Conservation (phyloP, 768 basidiomycete species). For the Clathrus columnatus region DNA sequence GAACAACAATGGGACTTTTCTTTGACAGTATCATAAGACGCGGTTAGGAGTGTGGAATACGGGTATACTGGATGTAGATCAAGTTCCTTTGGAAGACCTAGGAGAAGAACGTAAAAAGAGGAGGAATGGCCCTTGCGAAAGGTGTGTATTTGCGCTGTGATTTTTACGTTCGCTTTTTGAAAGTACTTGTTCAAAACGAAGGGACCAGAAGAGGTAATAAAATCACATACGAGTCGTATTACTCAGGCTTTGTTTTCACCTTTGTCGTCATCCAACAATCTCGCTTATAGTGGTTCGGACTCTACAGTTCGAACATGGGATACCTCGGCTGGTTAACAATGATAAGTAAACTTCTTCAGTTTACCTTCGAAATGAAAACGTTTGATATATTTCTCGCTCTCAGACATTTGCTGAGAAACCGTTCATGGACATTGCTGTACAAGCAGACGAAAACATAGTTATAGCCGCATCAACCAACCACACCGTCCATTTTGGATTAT, state of each 20-base stretch:
- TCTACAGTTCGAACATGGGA: conserved; percentile 90
- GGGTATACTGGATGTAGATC: conserved; percentile 49
- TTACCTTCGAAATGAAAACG: neutral
- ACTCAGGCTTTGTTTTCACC: conserved; percentile 57
- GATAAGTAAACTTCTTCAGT: conserved; percentile 33
- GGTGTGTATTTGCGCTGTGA: conserved; percentile 16
- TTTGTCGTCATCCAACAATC: conserved; percentile 20
- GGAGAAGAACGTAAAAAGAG: conserved; percentile 49
- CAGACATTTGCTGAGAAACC: conserved; percentile 68
- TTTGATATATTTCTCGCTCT: neutral
- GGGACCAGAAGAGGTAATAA: conserved; percentile 63
- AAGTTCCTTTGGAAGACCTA: conserved; percentile 40
- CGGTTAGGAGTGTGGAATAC: conserved; percentile 73
- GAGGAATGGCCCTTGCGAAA: conserved; percentile 41
- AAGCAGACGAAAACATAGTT: conserved; percentile 35
- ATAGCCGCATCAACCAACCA: conserved; percentile 68
- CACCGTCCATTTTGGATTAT: conserved; percentile 63
- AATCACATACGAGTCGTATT: conserved; percentile 77
- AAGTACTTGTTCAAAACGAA: conserved; percentile 9
- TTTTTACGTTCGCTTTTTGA: conserved; percentile 5
- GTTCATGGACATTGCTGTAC: conserved; percentile 51
- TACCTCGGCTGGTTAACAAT: conserved; percentile 66
- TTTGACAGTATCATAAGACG: conserved; percentile 89
- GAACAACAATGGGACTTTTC: conserved; percentile 43
- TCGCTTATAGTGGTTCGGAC: conserved; percentile 78